These are phyloP conservation scores for Paecilomyces formosus DNA, from an alignment of 2,329 filamentous ascomycete genomes.

Conservation along the genomic window DNA sequence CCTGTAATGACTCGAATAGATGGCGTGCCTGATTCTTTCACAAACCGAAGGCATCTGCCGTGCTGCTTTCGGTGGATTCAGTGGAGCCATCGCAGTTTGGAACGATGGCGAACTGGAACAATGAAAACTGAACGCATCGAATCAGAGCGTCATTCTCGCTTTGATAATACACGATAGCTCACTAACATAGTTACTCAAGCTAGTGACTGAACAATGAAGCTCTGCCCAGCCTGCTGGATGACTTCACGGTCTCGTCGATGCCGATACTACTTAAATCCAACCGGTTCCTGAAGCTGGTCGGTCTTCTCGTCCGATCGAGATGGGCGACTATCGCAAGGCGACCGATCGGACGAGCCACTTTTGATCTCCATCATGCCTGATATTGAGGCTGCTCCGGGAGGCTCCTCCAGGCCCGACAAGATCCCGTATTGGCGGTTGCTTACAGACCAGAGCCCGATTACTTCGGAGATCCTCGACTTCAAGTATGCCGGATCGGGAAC, in stretches of 20 bases:
- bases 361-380: neutral
- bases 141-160: neutral
- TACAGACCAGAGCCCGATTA: neutral
- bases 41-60: neutral
- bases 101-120: neutral
- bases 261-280: neutral
- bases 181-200: neutral
- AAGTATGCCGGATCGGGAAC: slow-evolving; percentile 1
- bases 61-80: neutral
- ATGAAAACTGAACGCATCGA: neutral
- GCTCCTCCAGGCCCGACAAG: neutral
- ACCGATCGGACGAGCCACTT: neutral
- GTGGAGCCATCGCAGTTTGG: neutral
- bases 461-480: neutral
- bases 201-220: neutral
- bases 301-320: neutral
- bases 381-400: neutral
- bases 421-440: neutral
- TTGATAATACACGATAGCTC: neutral
- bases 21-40: neutral
- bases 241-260: neutral
- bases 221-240: neutral
- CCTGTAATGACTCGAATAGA: neutral
- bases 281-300: neutral
- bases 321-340: neutral